Evolutionary conservation across 2,329 filamentous ascomycete species (phyloP), one percentile per base, ranked within the genome.

Genomic region (Fusarium sp.): DNA sequence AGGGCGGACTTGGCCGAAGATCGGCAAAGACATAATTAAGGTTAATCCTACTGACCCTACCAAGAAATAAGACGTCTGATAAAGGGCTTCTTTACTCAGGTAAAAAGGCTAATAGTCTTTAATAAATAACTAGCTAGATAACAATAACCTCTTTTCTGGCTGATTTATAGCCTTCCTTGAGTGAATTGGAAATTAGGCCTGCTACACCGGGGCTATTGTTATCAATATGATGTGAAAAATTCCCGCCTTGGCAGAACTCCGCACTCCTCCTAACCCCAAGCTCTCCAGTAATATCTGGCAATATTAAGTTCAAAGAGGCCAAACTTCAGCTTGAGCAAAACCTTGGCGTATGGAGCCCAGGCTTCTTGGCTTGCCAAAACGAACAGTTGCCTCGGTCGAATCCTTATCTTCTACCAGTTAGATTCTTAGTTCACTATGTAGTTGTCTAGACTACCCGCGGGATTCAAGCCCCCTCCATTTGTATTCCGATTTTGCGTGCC

Each of bases 381-480:
- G 5, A 28, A 13, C n/a, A n/a, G n/a, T n/a, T n/a, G n/a, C n/a
- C n/a, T n/a, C n/a, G n/a, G n/a, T n/a, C n/a, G n/a, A n/a, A n/a
- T n/a, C n/a, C n/a, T n/a, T n/a, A n/a, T n/a, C n/a, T n/a, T n/a
- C n/a, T n/a, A n/a, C n/a, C n/a, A n/a, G n/a, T n/a, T n/a, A n/a
- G n/a, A n/a, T n/a, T n/a, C n/a, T n/a, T n/a, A n/a, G n/a, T n/a
- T n/a, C n/a, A n/a, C n/a, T n/a, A n/a, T n/a, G n/a, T n/a, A n/a
- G n/a, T n/a, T n/a, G n/a, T 8, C 3, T 16, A 3, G 3, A 43
- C n/a, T 63, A 63, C 57, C 59, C 59, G 59, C 59, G 59, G 59
- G 59, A 63, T 31, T 3, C 12, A 1, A 10, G 11, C 2, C 3
- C 24, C n/a, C 13, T 29, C 13, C 10, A n/a, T 13, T 16, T 18